Evolutionary conservation across 2,329 filamentous ascomycete species (phyloP).

Genomic region (Diaporthe aspalathi): DNA sequence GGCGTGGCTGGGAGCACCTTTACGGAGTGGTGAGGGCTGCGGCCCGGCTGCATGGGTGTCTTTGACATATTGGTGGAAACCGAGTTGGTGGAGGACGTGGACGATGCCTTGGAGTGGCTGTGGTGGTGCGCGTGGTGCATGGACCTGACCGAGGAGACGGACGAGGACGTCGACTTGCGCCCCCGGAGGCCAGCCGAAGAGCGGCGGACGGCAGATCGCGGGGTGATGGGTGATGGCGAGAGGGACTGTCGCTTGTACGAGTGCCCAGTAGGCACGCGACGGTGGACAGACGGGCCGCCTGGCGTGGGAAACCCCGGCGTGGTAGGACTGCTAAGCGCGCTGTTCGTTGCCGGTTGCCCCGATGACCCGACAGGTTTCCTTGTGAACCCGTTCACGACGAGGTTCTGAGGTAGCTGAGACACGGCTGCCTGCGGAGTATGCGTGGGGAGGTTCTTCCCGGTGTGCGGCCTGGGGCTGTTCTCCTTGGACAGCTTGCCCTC

Average conservation of each 20-base stretch:
- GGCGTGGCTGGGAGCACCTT: slow-evolving; percentile 96
- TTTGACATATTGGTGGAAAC: slow-evolving; percentile 76
- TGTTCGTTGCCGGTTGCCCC: slow-evolving; percentile 38
- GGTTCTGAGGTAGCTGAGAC: slow-evolving; percentile 61
- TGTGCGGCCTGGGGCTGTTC: slow-evolving; percentile 68
- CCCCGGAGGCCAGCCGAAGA: slow-evolving; percentile 86
- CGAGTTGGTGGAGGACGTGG: slow-evolving; percentile 84
- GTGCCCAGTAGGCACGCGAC: slow-evolving; percentile 50
- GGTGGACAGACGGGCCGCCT: slow-evolving; percentile 39
- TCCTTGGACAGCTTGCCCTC: slow-evolving; percentile 61
- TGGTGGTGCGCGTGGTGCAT: slow-evolving; percentile 84
- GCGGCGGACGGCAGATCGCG: slow-evolving; percentile 85
- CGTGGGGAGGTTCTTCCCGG: slow-evolving; percentile 65
- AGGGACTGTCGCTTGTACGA: slow-evolving; percentile 81
- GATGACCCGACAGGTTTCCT: slow-evolving; percentile 35
- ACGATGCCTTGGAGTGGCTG: slow-evolving; percentile 93
- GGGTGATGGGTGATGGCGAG: slow-evolving; percentile 88
- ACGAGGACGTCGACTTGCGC: slow-evolving; percentile 95
- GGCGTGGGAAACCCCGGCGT: slow-evolving; percentile 46
- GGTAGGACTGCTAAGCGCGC: slow-evolving; percentile 47
- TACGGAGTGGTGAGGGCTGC: slow-evolving; percentile 88
- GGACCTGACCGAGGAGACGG: slow-evolving; percentile 90
- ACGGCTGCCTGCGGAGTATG: slow-evolving; percentile 51
- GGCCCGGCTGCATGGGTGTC: slow-evolving; percentile 70
- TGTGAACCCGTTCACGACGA: slow-evolving; percentile 63